phyloP scores from a whole-genome alignment of 1,139 yeast genomes.

The Scheffersomyces cryptocercus region DNA sequence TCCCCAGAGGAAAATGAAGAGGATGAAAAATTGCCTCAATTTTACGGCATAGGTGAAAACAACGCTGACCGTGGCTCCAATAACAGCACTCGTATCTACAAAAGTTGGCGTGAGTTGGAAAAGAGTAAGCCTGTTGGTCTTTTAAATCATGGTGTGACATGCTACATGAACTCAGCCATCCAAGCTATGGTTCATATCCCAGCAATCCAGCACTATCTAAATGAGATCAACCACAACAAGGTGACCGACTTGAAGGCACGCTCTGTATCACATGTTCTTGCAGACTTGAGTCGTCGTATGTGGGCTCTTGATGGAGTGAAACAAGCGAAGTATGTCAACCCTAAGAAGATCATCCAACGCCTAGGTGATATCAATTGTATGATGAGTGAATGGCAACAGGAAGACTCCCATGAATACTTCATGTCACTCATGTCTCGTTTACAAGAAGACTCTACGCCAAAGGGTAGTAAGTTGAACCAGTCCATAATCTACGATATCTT shows the following conservation, averaged over 20 bases:
- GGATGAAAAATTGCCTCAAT: conserved; percentile 26
- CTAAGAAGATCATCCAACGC: conserved; percentile 69
- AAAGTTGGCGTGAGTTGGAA: conserved; percentile 58
- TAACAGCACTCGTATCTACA: conserved; percentile 51
- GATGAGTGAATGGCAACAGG: conserved; percentile 98
- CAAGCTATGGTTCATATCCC: conserved; percentile 91
- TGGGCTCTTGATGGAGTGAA: conserved; percentile 50
- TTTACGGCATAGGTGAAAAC: conserved; percentile 54
- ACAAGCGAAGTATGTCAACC: conserved; percentile 57
- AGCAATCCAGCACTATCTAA: conserved; percentile 80
- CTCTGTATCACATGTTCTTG: conserved; percentile 72
- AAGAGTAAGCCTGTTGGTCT: conserved; percentile 69
- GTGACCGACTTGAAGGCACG: conserved; percentile 49
- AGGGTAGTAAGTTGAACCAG: conserved; percentile 76
- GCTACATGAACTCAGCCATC: conserved; percentile 94
- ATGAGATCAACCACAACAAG: conserved; percentile 59
- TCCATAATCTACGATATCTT: conserved; percentile 89
- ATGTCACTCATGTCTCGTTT: conserved; percentile 86
- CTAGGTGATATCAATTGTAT: conserved; percentile 86
- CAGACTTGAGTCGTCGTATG: conserved; percentile 69
- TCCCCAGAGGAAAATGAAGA: conserved; percentile 39
- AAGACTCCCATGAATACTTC: conserved; percentile 95
- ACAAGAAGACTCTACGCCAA: conserved; percentile 92
- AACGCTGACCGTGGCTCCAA: conserved; percentile 61
- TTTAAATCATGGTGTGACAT: conserved; percentile 90